Conservation (phyloP, 2,329 filamentous ascomycete genomes). For the Acrocalymma vagum region DNA sequence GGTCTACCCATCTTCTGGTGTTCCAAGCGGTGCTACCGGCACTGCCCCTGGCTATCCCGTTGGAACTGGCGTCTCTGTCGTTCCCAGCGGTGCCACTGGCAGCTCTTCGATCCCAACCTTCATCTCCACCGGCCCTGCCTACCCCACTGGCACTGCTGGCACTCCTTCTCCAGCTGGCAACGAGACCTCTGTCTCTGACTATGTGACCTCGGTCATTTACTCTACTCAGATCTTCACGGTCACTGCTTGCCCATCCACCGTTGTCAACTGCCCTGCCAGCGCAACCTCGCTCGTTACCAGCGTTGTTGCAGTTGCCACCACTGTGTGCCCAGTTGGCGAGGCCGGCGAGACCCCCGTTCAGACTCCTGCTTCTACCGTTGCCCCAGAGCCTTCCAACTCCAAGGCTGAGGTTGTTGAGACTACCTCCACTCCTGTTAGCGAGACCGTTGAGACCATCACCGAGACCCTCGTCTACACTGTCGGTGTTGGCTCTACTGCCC, state of each 20-base stretch:
- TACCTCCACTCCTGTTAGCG: slow-evolving; percentile 30
- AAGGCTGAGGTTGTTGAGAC: slow-evolving; percentile 18
- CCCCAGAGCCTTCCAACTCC: slow-evolving; percentile 9
- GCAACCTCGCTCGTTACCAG: slow-evolving; percentile 49
- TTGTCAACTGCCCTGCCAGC: slow-evolving; percentile 48
- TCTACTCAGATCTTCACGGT: slow-evolving; percentile 53
- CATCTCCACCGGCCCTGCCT: slow-evolving; percentile 11
- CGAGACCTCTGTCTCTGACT: slow-evolving; percentile 49
- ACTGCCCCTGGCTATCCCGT: slow-evolving; percentile 6
- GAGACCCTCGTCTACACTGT: slow-evolving; percentile 55
- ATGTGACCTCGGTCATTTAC: slow-evolving; percentile 53
- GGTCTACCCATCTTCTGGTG: neutral
- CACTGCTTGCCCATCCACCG: slow-evolving; percentile 44
- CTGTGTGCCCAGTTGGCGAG: slow-evolving; percentile 49
- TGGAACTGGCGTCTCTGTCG: slow-evolving; percentile 19
- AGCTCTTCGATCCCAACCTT: slow-evolving; percentile 9
- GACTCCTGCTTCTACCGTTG: slow-evolving; percentile 19
- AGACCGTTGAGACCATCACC: slow-evolving; percentile 46
- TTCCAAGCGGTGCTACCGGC: slow-evolving; percentile 15
- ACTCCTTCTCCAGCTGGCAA: slow-evolving; percentile 48
- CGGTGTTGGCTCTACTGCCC: slow-evolving; percentile 51
- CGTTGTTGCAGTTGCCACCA: slow-evolving; percentile 52
- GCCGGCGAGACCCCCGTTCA: slow-evolving; percentile 22
- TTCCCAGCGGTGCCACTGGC: slow-evolving; percentile 10
- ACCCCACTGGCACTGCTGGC: slow-evolving; percentile 43